Evolutionary conservation across 768 basidiomycete species (phyloP), one percentile per base, ranked within the genome.

Genomic region (Psilocybe cubensis): DNA sequence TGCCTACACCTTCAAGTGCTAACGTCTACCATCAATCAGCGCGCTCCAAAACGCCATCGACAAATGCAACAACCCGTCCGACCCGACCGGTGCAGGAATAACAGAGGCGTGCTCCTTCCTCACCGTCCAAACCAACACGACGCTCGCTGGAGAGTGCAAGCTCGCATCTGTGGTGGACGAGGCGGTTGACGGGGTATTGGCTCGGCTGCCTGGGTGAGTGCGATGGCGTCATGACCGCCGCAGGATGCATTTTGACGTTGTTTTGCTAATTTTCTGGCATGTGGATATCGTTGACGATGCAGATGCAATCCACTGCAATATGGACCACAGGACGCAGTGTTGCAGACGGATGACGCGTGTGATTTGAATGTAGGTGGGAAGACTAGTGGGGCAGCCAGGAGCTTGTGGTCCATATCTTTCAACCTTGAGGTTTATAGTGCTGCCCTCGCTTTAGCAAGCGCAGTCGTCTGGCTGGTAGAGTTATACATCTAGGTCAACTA

Each of bases 1-100:
- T 14, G 3, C 4, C n/a, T n/a, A 46, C 4, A 20, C 4, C 3
- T 1, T n/a, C n/a, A 24, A 29, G 2, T 2, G 10, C 31, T n/a
- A 29, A 18, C 35, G 3, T 38, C 20, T 23, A 2, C 23, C n/a
- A 24, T 12, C 14, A 59, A 4, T n/a, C 14, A 75, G 68, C 10
- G 70, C 77, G 7, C 74, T 84, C 6, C 76, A 76, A 59, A 73
- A 72, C 40, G 81, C 81, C 18, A 75, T 84, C 45, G 76, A 82
- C 67, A 54, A 71, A 20, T 79, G 78, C 64, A 71, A 78, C 60
- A 74, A 78, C 48, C 71, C 73, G 4, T 72, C 71, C 25, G 71
- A 78, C 57, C 64, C 70, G 20, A 76, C 76, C 1, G 70, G 70
- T 3, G 41, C 53, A 56, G 76, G 75, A 14, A 70, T 73, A 28